Evolutionary conservation across 176 grass and related monocot species (phyloP), one percentile per base, ranked within the genome.

Genomic region (Calamus simplicifolius): DNA sequence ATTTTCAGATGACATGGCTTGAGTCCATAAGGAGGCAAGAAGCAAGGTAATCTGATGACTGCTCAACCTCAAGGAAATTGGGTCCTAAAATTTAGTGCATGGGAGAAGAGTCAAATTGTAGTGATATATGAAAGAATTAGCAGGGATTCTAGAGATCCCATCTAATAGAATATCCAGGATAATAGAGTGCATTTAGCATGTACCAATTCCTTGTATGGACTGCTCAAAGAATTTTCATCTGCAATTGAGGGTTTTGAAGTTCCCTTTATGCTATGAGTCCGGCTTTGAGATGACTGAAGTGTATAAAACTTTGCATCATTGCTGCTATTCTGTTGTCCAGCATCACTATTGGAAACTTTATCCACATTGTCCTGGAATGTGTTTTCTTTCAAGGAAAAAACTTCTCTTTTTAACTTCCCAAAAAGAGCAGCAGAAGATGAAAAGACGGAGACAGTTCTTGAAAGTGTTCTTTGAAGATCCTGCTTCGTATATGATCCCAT

Each of bases 401-500:
- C 57, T 0, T 88, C 84, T 81, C 81, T 88, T 79, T 82, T 83
- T 64, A 97, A 61, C 69, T 97, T 97, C 61, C 87, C 83, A 76
- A 97, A 97, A 61, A 97, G 57, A 80, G 92, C 87, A 77, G 92
- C 84, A 14, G 92, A 97, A 69, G 92, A 97, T 61, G 92, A 91
- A 77, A 97, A 97, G 18, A 97, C 92, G 23, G 92, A 97, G 18
- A 85, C 80, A 57, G 81, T 82, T 59, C 87, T 79, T 23, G 86
- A 88, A 56, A 97, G 80, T 16, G 92, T 90, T 62, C 87, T 75
- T 27, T 68, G 72, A 59, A 97, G 62, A 76, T 85, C 75, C 75
- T 54, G 50, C 54, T 69, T 68, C 60, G 29, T 76, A 64, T 62
- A 38, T 38, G 5, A 29, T 14, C 53, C 76, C 7, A 56, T 67